Evolutionary conservation across 2,329 filamentous ascomycete genomes (phyloP).

Genomic region (Didymella sp.): DNA sequence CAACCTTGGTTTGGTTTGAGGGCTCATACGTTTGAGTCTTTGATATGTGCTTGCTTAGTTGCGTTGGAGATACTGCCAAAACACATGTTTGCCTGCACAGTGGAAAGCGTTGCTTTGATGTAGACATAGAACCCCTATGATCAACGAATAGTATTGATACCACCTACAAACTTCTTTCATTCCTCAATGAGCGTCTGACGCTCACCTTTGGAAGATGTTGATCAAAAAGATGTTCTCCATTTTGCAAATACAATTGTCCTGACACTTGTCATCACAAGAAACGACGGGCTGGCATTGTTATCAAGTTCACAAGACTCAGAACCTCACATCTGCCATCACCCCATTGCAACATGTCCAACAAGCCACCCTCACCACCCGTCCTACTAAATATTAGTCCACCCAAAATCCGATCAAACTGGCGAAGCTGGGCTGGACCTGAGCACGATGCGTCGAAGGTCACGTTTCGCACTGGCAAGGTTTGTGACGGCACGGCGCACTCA

Average conservation of each 20-base stretch:
- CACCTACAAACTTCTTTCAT: not conserved
- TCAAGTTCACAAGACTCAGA: too few species aligned
- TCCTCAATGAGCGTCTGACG: not conserved
- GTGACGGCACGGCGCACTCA: not conserved
- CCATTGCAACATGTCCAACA: too few species aligned
- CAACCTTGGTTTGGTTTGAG: conserved; percentile 41
- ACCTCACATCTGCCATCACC: too few species aligned
- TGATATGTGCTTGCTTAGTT: not conserved
- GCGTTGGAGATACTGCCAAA: not conserved
- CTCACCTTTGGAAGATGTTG: too few species aligned
- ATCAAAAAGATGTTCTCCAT: too few species aligned
- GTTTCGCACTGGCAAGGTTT: not conserved
- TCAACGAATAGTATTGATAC: conserved; percentile 13
- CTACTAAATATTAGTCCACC: not conserved
- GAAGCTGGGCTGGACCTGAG: not conserved
- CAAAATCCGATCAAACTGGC: not conserved
- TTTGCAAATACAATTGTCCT: too few species aligned
- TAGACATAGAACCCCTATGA: conserved; percentile 12
- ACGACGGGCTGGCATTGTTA: too few species aligned
- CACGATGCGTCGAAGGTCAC: not conserved
- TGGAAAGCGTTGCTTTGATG: conserved; percentile 7
- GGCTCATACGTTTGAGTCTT: not conserved
- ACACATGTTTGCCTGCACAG: conserved; percentile 5
- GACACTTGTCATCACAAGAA: too few species aligned
- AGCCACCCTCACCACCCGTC: too few species aligned